Evolutionary conservation across 140 eudicot genomes (phyloP), one percentile per base, ranked within the genome.

Genomic region (Bidens hawaiensis): DNA sequence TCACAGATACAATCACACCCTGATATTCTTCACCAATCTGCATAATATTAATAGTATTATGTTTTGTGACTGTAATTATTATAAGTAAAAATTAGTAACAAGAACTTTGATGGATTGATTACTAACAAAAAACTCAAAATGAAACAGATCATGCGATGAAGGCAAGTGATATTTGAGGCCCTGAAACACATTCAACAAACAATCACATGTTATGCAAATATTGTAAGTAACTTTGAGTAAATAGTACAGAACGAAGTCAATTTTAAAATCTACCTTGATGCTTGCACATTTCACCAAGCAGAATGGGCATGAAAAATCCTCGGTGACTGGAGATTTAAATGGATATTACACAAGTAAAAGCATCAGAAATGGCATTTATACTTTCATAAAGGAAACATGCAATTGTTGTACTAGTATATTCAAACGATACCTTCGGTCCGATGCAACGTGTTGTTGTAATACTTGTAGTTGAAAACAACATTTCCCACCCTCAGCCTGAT

Each of bases 231-330:
- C 24, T 13, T 33, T 45, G n/a, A n/a, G n/a, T n/a, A n/a, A n/a
- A n/a, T n/a, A 33, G 36, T 55, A 25, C 38, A 71, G 24, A 19
- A 34, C 46, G 57, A 55, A 65, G 53, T 33, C 69, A 19, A n/a
- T 65, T 26, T n/a, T 17, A 43, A 52, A 24, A 50, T 64, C 50
- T 66, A 94, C 99, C 99, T 88, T 85, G 73, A 76, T 88, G 73
- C 88, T 85, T 40, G 86, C 90, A 68, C 99, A 89, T 78, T 83
- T 83, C 43, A 88, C 99, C 85, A 94, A 78, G 77, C 99, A 94
- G 71, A 94, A 94, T 36, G 99, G 95, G 75, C 99, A 94, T 0
- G 97, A 60, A 62, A 94, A 94, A 75, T 94, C 85, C 77, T 88
- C 97, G 3, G 99, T 94, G 57, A 94, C 99, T 94, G 96, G 82